A percentile compares a stretch with the other conserved stretches of the same genome.
These are phyloP conservation scores for Lunasporangiospora selenospora DNA, from an alignment of 192 early-diverging fungal species.

Conservation along the genomic window DNA sequence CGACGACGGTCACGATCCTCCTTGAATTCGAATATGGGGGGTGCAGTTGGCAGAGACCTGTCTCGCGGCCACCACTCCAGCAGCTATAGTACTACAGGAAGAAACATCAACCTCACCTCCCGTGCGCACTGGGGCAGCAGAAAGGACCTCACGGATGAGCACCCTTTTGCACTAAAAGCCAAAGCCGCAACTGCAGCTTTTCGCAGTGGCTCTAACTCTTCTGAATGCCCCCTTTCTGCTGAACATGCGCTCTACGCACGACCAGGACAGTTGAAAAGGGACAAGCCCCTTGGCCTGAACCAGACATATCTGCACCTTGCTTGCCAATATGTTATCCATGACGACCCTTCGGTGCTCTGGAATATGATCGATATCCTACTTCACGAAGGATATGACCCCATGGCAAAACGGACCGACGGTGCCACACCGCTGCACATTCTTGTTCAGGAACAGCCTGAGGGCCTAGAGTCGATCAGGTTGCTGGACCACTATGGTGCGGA, in stretches of 20 bases:
- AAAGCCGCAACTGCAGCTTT: constrained; percentile 14
- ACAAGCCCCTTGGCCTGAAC: constrained; percentile 33
- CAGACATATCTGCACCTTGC: constrained; percentile 45
- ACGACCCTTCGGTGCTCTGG: constrained; percentile 33
- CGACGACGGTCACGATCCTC: constrained; percentile 33
- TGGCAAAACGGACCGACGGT: constrained; percentile 30
- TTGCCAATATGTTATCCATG: constrained; percentile 31
- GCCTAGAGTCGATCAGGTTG: constrained; percentile 44
- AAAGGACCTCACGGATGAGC: neutral
- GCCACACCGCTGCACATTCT: constrained; percentile 40
- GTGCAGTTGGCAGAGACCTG: too few relatives aligned
- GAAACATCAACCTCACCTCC: neutral
- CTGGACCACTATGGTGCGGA: constrained; percentile 65
- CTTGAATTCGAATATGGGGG: too few relatives aligned
- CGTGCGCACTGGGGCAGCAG: constrained; percentile 12
- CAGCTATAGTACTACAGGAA: neutral
- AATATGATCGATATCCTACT: constrained; percentile 48
- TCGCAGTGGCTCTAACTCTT: neutral
- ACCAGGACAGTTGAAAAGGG: constrained; percentile 37
- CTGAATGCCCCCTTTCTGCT: constrained; percentile 13
- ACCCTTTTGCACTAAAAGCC: constrained; percentile 25
- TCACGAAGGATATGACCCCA: constrained; percentile 40
- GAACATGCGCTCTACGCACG: constrained; percentile 44
- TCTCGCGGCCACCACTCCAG: neutral
- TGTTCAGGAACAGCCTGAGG: constrained; percentile 43